Evolutionary conservation across 768 basidiomycete genomes (phyloP).

Genomic region (Lactifluus piperatus): DNA sequence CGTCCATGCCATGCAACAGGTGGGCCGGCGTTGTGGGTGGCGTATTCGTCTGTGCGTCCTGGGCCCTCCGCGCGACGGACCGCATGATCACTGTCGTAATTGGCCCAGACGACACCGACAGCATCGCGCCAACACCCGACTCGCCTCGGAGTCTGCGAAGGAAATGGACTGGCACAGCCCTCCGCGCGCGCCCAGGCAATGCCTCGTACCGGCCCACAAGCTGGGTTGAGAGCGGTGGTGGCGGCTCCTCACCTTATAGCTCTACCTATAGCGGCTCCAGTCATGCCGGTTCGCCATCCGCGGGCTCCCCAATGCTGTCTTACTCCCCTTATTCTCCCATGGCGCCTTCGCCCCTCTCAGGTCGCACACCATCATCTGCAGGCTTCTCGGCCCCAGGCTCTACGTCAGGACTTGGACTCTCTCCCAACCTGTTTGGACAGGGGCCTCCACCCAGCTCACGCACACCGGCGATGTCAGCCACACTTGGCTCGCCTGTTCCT

Average conservation of each 20-base stretch:
- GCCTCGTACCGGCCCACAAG: conserved; percentile 25
- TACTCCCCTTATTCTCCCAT: conserved; percentile 27
- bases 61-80: conserved; percentile 33
- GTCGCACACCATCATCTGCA: background rate
- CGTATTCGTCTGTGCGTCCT: conserved; percentile 65
- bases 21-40: conserved; percentile 92
- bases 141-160: conserved; percentile 44
- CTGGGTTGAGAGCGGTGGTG: conserved; percentile 44
- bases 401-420: conserved; percentile 11
- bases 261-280: conserved; percentile 14
- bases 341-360: background rate
- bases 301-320: conserved; percentile 25
- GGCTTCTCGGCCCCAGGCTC: conserved; percentile 6
- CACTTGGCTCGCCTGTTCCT: conserved; percentile 22
- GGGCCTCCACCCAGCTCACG: conserved; percentile 1
- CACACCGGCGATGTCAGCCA: conserved; percentile 25
- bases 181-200: conserved; percentile 44
- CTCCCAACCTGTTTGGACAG: background rate
- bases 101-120: conserved; percentile 59
- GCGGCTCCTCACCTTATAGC: conserved; percentile 27
- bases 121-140: conserved; percentile 56
- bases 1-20: conserved; percentile 25
- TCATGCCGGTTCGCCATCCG: conserved; percentile 30
- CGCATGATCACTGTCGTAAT: conserved; percentile 48
- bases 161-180: conserved; percentile 60